A percentile compares a stretch with the other conserved stretches of the same genome.
Evolutionary conservation across 768 basidiomycete species (phyloP).

Genomic region (Paxillus involutus): DNA sequence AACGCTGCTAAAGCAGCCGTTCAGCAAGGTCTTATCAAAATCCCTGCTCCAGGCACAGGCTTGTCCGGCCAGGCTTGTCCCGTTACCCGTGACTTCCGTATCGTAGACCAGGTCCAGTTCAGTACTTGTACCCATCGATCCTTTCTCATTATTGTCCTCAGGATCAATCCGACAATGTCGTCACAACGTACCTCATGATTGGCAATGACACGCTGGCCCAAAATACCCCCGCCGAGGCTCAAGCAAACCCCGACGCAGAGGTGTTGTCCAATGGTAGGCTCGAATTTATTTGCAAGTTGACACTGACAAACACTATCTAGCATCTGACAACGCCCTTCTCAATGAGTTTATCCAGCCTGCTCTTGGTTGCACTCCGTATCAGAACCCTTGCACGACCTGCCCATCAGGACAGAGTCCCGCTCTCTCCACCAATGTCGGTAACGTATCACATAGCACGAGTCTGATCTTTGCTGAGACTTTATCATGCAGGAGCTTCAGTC

Average conservation of each 20-base stretch:
- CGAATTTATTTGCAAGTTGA: not conserved
- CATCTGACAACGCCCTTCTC: constrained; percentile 26
- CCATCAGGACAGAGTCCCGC: constrained; percentile 16
- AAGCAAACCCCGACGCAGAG: constrained; percentile 23
- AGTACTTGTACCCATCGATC: not conserved
- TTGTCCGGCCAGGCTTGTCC: constrained; percentile 22
- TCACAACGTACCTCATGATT: constrained; percentile 28
- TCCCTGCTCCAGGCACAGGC: constrained; percentile 21
- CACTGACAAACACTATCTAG: constrained; percentile 5
- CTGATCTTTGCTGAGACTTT: not conserved
- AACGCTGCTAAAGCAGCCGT: constrained; percentile 20
- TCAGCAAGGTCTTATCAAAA: constrained; percentile 14
- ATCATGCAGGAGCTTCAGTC: constrained; percentile 23
- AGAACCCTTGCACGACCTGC: constrained; percentile 28
- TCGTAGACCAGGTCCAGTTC: constrained; percentile 22
- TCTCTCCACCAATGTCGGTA: constrained; percentile 22
- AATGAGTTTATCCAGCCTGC: constrained; percentile 26
- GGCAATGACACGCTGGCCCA: constrained; percentile 22
- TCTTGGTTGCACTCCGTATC: constrained; percentile 22
- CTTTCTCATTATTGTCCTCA: not conserved
- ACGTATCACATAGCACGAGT: not conserved
- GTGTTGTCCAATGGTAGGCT: constrained; percentile 24
- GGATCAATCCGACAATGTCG: constrained; percentile 29
- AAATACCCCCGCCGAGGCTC: constrained; percentile 23
- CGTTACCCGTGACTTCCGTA: constrained; percentile 26